Evolutionary conservation across 2,329 filamentous ascomycete species (phyloP).

Genomic region (Septoria petroselini): DNA sequence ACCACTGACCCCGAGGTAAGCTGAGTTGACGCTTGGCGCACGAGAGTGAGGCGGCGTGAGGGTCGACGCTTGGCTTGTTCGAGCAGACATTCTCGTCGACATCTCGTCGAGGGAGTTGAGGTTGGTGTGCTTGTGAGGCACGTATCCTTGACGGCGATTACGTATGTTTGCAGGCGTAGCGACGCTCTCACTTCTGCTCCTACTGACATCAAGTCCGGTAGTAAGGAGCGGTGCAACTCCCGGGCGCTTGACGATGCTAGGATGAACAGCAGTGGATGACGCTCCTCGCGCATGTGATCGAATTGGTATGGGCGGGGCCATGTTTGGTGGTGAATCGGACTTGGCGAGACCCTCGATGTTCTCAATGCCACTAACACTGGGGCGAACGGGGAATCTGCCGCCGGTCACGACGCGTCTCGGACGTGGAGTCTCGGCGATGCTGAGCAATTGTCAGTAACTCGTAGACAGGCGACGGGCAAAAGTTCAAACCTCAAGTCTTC

Average conservation of each 20-base stretch:
- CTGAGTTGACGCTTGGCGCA: conserved; percentile 34
- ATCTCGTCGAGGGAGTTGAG: conserved; percentile 40
- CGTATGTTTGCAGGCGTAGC: conserved; percentile 49
- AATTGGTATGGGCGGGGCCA: conserved; percentile 71
- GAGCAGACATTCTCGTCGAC: conserved; percentile 23
- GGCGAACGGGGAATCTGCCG: conserved; percentile 61
- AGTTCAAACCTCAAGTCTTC: conserved; percentile 28
- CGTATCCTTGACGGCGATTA: conserved; percentile 59
- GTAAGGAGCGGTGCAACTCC: conserved; percentile 64
- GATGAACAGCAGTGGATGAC: conserved; percentile 23
- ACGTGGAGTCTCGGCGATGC: conserved; percentile 71
- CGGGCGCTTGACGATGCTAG: conserved; percentile 55
- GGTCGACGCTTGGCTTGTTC: conserved; percentile 52
- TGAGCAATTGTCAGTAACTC: conserved; percentile 45
- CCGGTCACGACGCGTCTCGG: conserved; percentile 55
- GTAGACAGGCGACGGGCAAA: not conserved
- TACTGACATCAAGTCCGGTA: conserved; percentile 65
- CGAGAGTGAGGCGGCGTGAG: conserved; percentile 36
- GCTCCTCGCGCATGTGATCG: conserved; percentile 71
- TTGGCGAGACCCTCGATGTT: conserved; percentile 52
- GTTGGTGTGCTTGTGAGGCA: conserved; percentile 51
- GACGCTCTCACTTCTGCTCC: conserved; percentile 62
- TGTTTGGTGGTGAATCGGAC: conserved; percentile 59
- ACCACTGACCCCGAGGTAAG: conserved; percentile 28
- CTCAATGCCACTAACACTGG: conserved; percentile 66